phyloP scores from a whole-genome alignment of 139 green algal species.

The Helicosporidium sp. region DNA sequence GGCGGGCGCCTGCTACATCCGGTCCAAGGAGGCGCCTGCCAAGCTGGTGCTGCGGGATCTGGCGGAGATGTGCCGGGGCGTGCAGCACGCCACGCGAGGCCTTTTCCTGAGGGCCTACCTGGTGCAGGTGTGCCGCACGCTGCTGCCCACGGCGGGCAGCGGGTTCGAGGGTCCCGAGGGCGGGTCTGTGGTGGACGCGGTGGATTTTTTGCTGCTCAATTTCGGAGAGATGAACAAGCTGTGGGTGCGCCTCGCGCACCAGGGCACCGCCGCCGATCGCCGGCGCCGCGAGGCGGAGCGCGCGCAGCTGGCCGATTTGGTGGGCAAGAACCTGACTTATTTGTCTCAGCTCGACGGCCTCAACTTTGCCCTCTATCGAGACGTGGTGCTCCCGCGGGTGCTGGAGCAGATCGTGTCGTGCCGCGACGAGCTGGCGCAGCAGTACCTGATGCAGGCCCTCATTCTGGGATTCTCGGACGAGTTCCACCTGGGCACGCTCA shows the following conservation, averaged over 20 bases:
- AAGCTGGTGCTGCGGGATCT: constrained; percentile 75
- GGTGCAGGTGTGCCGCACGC: constrained; percentile 31
- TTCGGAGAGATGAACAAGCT: constrained; percentile 99
- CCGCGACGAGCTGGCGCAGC: constrained; percentile 91
- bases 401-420: constrained; percentile 69
- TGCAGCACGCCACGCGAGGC: constrained; percentile 89
- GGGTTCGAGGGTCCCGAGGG: constrained; percentile 46
- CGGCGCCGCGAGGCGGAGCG: constrained; percentile 66
- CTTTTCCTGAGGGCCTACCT: constrained; percentile 91
- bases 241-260: constrained; percentile 77
- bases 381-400: constrained; percentile 29
- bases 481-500: constrained; percentile 82
- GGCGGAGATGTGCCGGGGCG: constrained; percentile 86
- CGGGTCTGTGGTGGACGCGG: constrained; percentile 60
- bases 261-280: constrained; percentile 24
- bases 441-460: constrained; percentile 93
- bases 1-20: constrained; percentile 73
- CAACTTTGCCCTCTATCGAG: constrained; percentile 61
- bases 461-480: constrained; percentile 77
- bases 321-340: constrained; percentile 93
- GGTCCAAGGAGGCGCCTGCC: constrained; percentile 38
- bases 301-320: constrained; percentile 77
- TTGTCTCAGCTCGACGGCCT: constrained; percentile 85
- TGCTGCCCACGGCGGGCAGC: constrained; percentile 51
- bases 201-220: constrained; percentile 92